phyloP scores from a whole-genome alignment of 805 yeast species.

The Lachancea kluyveri region DNA sequence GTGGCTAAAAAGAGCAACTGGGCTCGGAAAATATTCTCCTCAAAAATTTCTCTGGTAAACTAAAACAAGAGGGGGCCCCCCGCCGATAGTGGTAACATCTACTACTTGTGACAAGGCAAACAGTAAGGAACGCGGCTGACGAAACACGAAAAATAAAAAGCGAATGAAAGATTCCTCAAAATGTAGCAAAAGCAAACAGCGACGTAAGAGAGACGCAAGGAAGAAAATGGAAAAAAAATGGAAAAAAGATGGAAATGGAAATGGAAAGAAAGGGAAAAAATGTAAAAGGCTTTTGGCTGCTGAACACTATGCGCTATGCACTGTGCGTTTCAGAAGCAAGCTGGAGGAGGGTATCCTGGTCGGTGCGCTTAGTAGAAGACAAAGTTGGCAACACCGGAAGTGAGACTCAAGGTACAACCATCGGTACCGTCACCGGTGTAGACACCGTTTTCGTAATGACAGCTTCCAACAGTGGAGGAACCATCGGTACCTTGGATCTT shows the following conservation, averaged over 20 bases:
- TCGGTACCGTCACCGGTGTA: conserved; percentile 63
- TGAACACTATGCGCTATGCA: no score
- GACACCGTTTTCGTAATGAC: conserved; percentile 72
- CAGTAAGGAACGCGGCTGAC: background rate
- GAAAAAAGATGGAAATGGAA: conserved; percentile 3
- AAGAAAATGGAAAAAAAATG: conserved; percentile 3
- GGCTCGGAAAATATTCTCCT: no score
- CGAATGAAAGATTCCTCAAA: background rate
- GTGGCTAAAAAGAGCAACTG: no score
- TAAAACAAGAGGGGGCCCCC: no score
- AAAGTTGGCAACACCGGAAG: conserved; percentile 54
- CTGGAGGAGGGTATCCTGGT: background rate
- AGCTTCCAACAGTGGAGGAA: conserved; percentile 59
- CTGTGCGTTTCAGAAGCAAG: no score
- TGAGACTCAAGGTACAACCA: conserved; percentile 74
- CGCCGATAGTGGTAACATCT: background rate
- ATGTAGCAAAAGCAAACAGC: background rate
- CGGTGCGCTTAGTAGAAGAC: conserved; percentile 42
- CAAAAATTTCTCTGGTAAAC: no score
- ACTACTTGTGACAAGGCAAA: background rate
- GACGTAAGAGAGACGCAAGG: background rate
- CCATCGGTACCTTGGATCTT: conserved; percentile 70
- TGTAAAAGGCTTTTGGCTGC: background rate
- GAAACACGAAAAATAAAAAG: background rate
- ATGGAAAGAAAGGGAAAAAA: background rate